These are phyloP conservation scores for Collybia sp. DNA, from an alignment of 768 basidiomycete species.

Conservation along the genomic window DNA sequence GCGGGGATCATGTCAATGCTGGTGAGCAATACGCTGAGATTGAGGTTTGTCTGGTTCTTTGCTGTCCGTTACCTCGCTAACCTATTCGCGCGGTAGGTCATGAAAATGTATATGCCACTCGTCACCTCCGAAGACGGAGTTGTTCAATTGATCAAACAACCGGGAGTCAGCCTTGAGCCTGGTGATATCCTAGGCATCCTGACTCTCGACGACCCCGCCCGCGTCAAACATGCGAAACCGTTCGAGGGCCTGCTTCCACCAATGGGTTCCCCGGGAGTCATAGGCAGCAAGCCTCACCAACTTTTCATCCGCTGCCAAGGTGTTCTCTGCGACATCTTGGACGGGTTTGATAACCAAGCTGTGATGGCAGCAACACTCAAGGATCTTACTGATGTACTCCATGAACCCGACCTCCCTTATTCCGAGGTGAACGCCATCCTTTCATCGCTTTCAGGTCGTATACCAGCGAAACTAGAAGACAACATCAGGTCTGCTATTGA, in stretches of 20 bases:
- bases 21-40: constrained; percentile 98
- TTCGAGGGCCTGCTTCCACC: constrained; percentile 91
- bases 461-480: constrained; percentile 90
- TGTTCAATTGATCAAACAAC: constrained; percentile 95
- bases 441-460: constrained; percentile 86
- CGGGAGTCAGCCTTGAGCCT: constrained; percentile 93
- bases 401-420: constrained; percentile 85
- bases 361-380: constrained; percentile 85
- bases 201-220: constrained; percentile 91
- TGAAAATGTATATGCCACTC: constrained; percentile 99
- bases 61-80: background rate
- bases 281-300: constrained; percentile 90
- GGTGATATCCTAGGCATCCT: constrained; percentile 98
- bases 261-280: constrained; percentile 81
- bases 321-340: constrained; percentile 85
- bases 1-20: constrained; percentile 94
- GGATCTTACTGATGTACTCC: constrained; percentile 78
- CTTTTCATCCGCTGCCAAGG: constrained; percentile 68
- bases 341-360: constrained; percentile 95
- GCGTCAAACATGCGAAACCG: constrained; percentile 97
- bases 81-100: constrained; percentile 47
- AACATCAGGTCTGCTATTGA: constrained; percentile 77
- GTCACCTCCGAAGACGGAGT: constrained; percentile 91
- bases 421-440: constrained; percentile 81
- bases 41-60: constrained; percentile 53